These are phyloP conservation scores for Penicillium daleae DNA, from an alignment of 495 filamentous ascomycete genomes.

Conservation along the genomic window DNA sequence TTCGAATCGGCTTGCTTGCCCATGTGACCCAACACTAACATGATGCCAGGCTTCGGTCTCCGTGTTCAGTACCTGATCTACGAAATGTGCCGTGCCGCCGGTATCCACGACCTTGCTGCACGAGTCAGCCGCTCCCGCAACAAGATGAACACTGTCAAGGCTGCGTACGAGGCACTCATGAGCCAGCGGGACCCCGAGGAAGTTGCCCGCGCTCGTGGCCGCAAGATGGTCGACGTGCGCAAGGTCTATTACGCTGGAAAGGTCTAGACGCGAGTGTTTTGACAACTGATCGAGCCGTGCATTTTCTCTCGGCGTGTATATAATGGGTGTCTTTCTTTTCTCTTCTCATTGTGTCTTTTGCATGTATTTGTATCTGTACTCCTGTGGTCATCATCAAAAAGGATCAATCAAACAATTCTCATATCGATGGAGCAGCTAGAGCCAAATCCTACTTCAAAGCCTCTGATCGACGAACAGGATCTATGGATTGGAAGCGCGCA, in stretches of 20 bases:
- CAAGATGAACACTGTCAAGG: slow-evolving; percentile 96
- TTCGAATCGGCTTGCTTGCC: not conserved
- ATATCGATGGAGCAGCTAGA: not conserved
- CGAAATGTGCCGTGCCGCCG: slow-evolving; percentile 82
- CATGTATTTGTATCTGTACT: slow-evolving; percentile 39
- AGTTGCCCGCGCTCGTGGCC: slow-evolving; percentile 81
- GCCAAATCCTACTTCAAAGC: too few relatives aligned
- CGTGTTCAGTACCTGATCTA: slow-evolving; percentile 89
- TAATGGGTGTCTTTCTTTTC: slow-evolving; percentile 37
- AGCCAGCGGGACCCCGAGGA: slow-evolving; percentile 85
- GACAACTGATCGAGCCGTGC: slow-evolving; percentile 27
- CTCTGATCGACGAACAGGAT: too few relatives aligned
- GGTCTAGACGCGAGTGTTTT: slow-evolving; percentile 46
- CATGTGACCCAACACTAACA: not conserved
- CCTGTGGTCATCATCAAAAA: slow-evolving; percentile 19
- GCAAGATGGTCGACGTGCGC: slow-evolving; percentile 92
- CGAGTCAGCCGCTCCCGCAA: slow-evolving; percentile 78
- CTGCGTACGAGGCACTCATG: slow-evolving; percentile 77
- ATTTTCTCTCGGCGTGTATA: slow-evolving; percentile 42
- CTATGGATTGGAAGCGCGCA: too few relatives aligned
- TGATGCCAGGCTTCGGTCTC: slow-evolving; percentile 77
- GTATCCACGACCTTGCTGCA: slow-evolving; percentile 84
- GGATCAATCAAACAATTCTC: slow-evolving; percentile 17
- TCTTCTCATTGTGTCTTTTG: slow-evolving; percentile 34
- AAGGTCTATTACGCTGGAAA: slow-evolving; percentile 96